A percentile compares a stretch with the other conserved stretches of the same genome.
Evolutionary conservation across 176 grass and related monocot species (phyloP).

Genomic region (Oryza nivara): DNA sequence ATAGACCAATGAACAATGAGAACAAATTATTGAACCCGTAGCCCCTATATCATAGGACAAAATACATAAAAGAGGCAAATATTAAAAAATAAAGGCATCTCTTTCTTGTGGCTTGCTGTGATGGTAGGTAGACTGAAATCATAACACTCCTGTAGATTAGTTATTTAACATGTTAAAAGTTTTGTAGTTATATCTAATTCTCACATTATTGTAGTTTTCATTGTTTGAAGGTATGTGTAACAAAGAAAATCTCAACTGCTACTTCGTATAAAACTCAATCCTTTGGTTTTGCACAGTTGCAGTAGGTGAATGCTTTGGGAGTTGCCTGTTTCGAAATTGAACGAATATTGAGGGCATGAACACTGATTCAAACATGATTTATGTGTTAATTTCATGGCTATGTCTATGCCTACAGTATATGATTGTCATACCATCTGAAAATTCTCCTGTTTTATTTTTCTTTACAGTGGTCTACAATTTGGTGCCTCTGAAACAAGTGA

Average conservation of each 20-base stretch:
- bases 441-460: not conserved
- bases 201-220: not conserved
- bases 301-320: not conserved
- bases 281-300: constrained; percentile 8
- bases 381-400: not conserved
- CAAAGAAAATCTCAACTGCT: constrained; percentile 21
- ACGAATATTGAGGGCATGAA: constrained; percentile 10
- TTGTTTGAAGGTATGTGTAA: constrained; percentile 10
- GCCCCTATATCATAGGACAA: not conserved
- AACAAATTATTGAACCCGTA: constrained; percentile 18
- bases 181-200: not conserved
- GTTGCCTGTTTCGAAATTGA: not conserved
- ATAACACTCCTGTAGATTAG: not conserved
- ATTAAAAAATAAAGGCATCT: not conserved
- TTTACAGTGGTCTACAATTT: not conserved
- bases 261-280: not conserved
- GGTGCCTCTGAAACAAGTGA: not conserved
- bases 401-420: not conserved
- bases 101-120: constrained; percentile 15
- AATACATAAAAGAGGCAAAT: constrained; percentile 5
- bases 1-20: constrained; percentile 3
- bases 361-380: not conserved
- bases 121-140: constrained; percentile 7
- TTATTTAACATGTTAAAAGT: constrained; percentile 1
- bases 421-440: constrained; percentile 26